phyloP scores from a whole-genome alignment of 2,329 filamentous ascomycete species.

The Sporothrix humicola region DNA sequence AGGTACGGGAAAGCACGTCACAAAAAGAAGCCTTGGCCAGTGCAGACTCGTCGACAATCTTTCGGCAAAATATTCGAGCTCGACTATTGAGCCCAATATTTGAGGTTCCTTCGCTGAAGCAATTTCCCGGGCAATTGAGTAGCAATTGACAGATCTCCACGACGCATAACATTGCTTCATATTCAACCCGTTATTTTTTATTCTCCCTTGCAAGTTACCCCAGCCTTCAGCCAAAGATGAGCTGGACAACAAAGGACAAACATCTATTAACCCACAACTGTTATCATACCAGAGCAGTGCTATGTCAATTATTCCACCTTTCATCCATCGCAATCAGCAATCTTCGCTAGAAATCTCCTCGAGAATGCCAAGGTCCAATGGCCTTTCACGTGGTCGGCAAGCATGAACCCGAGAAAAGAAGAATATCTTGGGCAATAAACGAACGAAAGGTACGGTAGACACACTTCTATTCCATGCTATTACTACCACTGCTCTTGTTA shows the following conservation, averaged over 20 bases:
- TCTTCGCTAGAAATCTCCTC: background rate
- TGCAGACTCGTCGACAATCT: background rate
- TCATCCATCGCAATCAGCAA: background rate
- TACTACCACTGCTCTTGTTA: too few relatives aligned
- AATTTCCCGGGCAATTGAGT: background rate
- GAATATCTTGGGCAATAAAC: too few relatives aligned
- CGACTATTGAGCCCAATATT: background rate
- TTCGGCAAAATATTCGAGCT: background rate
- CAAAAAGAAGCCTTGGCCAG: background rate
- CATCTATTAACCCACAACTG: background rate
- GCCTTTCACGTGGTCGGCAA: background rate
- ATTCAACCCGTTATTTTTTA: conserved; percentile 16
- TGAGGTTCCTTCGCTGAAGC: background rate
- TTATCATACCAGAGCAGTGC: background rate
- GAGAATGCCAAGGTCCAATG: background rate
- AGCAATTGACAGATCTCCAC: background rate
- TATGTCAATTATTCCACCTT: background rate
- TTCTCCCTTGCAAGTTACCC: background rate
- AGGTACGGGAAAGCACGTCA: background rate
- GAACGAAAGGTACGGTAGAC: too few relatives aligned
- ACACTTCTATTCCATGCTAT: too few relatives aligned
- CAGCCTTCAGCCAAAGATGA: conserved; percentile 5
- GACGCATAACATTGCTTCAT: conserved; percentile 28
- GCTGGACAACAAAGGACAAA: background rate
- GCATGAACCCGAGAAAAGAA: background rate